phyloP scores from a whole-genome alignment of 768 basidiomycete species.

The Leucosporidium scottii region DNA sequence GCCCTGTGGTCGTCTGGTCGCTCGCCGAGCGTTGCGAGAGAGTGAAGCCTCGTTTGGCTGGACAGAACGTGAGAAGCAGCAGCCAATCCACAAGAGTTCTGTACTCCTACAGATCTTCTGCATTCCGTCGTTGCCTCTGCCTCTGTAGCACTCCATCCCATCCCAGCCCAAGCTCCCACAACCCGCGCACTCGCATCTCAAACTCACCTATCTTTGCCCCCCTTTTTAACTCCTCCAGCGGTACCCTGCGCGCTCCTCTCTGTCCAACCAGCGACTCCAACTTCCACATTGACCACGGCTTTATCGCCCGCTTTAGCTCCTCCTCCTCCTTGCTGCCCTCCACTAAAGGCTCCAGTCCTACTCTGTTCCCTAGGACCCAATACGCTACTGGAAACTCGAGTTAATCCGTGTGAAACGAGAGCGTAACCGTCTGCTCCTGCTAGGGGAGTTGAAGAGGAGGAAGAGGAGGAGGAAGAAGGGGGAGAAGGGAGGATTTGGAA shows the following conservation, averaged over 20 bases:
- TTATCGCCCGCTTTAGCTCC: conserved; percentile 59
- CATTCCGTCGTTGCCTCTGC: not conserved
- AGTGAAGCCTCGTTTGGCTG: too few relatives aligned
- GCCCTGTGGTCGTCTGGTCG: too few relatives aligned
- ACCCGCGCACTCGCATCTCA: too few relatives aligned
- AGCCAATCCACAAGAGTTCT: not conserved
- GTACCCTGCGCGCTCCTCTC: conserved; percentile 49
- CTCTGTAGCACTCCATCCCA: not conserved
- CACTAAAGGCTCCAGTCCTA: conserved; percentile 50
- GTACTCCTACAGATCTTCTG: not conserved
- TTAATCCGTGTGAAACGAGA: conserved; percentile 76
- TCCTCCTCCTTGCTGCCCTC: conserved; percentile 8
- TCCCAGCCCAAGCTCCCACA: not conserved
- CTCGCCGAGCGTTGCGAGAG: too few relatives aligned
- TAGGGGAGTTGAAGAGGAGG: conserved; percentile 41
- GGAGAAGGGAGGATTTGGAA: conserved; percentile 55
- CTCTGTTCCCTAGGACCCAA: conserved; percentile 82
- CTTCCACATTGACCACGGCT: conserved; percentile 81
- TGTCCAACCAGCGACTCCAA: conserved; percentile 79
- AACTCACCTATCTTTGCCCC: conserved; percentile 25
- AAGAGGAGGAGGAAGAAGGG: not conserved
- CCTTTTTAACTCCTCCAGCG: conserved; percentile 20
- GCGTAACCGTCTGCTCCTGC: conserved; percentile 78
- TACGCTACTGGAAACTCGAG: conserved; percentile 76
- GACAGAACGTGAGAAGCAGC: too few relatives aligned